A percentile compares a stretch with the other conserved stretches of the same genome.
These are phyloP conservation scores for Mortierella antarctica DNA, from an alignment of 192 early-diverging fungal species.

Conservation along the genomic window DNA sequence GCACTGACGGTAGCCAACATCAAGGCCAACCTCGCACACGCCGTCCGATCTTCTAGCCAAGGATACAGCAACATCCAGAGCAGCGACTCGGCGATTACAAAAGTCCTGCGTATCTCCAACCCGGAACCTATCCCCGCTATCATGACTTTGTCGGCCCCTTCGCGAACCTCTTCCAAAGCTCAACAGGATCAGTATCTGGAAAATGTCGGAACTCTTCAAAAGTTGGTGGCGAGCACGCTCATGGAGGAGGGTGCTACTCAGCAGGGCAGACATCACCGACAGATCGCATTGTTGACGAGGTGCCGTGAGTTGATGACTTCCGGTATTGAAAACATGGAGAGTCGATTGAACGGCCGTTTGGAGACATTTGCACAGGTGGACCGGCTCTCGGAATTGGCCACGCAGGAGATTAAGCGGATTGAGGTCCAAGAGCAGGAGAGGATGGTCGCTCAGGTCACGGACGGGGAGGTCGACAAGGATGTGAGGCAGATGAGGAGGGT, in stretches of 20 bases:
- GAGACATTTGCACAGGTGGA: constrained; percentile 42
- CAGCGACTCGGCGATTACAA: constrained; percentile 8
- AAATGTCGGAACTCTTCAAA: constrained; percentile 32
- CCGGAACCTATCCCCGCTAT: constrained; percentile 42
- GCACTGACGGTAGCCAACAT: constrained; percentile 28
- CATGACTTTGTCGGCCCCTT: constrained; percentile 10
- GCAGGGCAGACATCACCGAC: constrained; percentile 26
- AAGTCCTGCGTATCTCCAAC: constrained; percentile 47
- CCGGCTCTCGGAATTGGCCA: constrained; percentile 28
- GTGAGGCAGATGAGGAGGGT: constrained; percentile 27
- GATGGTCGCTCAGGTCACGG: constrained; percentile 35
- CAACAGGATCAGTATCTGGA: constrained; percentile 14
- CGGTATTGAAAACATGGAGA: constrained; percentile 41
- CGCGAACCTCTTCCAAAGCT: not conserved
- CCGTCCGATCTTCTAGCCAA: constrained; percentile 23
- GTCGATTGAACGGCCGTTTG: constrained; percentile 24
- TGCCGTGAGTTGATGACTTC: constrained; percentile 37
- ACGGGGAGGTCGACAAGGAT: constrained; percentile 46
- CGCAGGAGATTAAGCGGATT: constrained; percentile 42
- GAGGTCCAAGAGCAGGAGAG: constrained; percentile 27
- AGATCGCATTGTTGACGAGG: constrained; percentile 23
- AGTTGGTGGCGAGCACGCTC: constrained; percentile 30
- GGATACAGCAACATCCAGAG: constrained; percentile 40
- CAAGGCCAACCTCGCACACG: constrained; percentile 36
- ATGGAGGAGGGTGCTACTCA: not conserved